phyloP scores from a whole-genome alignment of 225 moss, liverwort and hornwort genomes.

The Marchantia polymorpha region DNA sequence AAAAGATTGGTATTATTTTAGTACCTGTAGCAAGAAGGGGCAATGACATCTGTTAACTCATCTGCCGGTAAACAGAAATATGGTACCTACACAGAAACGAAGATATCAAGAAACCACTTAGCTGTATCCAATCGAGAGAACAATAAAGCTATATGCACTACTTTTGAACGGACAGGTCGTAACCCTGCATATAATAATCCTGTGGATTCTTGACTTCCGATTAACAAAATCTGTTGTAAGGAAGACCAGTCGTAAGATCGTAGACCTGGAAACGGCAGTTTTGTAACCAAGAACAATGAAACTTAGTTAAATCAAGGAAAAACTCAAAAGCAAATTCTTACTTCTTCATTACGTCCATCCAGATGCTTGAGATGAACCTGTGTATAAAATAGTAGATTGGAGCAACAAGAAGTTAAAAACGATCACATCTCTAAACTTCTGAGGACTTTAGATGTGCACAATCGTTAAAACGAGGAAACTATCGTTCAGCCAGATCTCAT shows the following conservation, averaged over 20 bases:
- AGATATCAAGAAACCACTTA: background rate
- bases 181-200: background rate
- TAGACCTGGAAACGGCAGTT: background rate
- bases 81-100: slow-evolving; percentile 65
- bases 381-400: background rate
- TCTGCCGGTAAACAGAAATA: slow-evolving; percentile 99
- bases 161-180: background rate
- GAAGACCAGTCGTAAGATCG: background rate
- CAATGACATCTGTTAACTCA: slow-evolving; percentile 85
- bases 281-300: too few relatives aligned
- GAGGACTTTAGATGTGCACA: background rate
- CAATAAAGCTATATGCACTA: too few relatives aligned
- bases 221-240: background rate
- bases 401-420: background rate
- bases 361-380: slow-evolving; percentile 99
- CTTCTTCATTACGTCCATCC: slow-evolving; percentile 98
- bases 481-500: background rate
- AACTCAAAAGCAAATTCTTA: slow-evolving; percentile 16
- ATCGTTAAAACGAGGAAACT: background rate
- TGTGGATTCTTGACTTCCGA: too few relatives aligned
- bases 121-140: background rate
- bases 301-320: background rate
- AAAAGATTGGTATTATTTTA: background rate
- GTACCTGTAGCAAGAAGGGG: slow-evolving; percentile 97
- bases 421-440: background rate